phyloP scores from a whole-genome alignment of 2,329 filamentous ascomycete genomes.

The Phialophora tarda region DNA sequence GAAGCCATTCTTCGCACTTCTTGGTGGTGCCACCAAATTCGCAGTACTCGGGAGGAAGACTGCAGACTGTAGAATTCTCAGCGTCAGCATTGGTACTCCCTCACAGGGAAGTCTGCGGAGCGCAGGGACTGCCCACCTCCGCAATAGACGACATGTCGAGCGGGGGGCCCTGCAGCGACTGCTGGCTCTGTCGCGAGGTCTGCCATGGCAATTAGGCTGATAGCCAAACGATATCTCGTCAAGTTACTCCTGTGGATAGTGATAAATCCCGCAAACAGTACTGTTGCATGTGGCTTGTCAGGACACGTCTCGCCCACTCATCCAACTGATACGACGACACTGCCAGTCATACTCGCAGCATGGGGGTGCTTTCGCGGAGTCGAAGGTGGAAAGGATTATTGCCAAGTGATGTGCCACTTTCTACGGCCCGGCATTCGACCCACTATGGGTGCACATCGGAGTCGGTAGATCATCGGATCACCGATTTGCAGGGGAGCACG shows the following conservation, averaged over 20 bases:
- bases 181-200: conserved; percentile 42
- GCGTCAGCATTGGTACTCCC: conserved; percentile 28
- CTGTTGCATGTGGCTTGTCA: conserved; percentile 32
- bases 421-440: conserved; percentile 6
- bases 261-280: conserved; percentile 20
- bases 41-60: conserved; percentile 82
- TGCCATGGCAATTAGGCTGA: conserved; percentile 35
- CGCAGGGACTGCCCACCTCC: conserved; percentile 55
- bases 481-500: not conserved
- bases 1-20: conserved; percentile 97
- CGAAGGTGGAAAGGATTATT: conserved; percentile 2
- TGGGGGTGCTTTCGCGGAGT: conserved; percentile 3
- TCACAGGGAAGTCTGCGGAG: conserved; percentile 5
- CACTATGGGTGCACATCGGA: conserved; percentile 1
- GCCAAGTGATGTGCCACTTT: conserved; percentile 12
- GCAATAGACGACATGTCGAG: conserved; percentile 66
- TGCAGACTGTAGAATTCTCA: conserved; percentile 59
- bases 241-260: conserved; percentile 31
- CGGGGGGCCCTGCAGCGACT: conserved; percentile 48
- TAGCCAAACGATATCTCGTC: conserved; percentile 14
- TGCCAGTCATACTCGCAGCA: conserved; percentile 13
- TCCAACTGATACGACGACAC: conserved; percentile 7
- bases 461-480: conserved; percentile 17
- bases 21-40: conserved; percentile 96
- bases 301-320: conserved; percentile 15